phyloP scores from a whole-genome alignment of 306 rosid genomes.

The Vicia faba region DNA sequence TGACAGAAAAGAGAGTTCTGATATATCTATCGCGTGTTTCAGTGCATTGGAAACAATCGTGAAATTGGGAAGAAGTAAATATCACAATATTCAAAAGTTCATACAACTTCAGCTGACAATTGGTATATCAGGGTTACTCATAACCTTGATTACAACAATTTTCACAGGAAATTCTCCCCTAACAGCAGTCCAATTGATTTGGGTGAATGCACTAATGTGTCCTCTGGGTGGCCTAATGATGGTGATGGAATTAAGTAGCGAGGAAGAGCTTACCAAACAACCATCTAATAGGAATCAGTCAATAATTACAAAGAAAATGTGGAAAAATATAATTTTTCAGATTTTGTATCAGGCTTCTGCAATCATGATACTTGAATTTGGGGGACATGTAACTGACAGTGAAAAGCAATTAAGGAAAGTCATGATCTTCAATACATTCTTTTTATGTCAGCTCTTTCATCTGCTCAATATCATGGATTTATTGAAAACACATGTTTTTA shows the following conservation, averaged over 20 bases:
- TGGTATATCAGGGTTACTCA: constrained; percentile 47
- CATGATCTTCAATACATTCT: constrained; percentile 61
- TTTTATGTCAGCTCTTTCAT: constrained; percentile 60
- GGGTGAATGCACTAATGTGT: constrained; percentile 53
- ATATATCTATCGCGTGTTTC: constrained; percentile 32
- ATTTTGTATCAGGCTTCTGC: constrained; percentile 49
- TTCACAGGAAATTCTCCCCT: constrained; percentile 60
- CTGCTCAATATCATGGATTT: constrained; percentile 49
- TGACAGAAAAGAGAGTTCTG: constrained; percentile 34
- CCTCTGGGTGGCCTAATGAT: constrained; percentile 60
- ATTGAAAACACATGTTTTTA: constrained; percentile 34
- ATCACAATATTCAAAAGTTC: constrained; percentile 61
- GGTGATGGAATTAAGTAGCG: constrained; percentile 49
- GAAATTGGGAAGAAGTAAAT: constrained; percentile 42
- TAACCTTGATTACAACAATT: constrained; percentile 47
- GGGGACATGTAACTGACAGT: constrained; percentile 33
- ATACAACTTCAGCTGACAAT: constrained; percentile 54
- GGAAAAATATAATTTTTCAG: constrained; percentile 50
- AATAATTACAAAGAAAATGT: constrained; percentile 39
- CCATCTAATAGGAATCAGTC: constrained; percentile 31
- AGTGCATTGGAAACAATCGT: constrained; percentile 38
- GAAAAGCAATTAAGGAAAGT: constrained; percentile 38
- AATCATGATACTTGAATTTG: constrained; percentile 42
- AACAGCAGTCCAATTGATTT: constrained; percentile 50
- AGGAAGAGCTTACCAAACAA: constrained; percentile 29